These are phyloP conservation scores for Gillenia trifoliata DNA, from an alignment of 306 rosid genomes.

Conservation along the genomic window DNA sequence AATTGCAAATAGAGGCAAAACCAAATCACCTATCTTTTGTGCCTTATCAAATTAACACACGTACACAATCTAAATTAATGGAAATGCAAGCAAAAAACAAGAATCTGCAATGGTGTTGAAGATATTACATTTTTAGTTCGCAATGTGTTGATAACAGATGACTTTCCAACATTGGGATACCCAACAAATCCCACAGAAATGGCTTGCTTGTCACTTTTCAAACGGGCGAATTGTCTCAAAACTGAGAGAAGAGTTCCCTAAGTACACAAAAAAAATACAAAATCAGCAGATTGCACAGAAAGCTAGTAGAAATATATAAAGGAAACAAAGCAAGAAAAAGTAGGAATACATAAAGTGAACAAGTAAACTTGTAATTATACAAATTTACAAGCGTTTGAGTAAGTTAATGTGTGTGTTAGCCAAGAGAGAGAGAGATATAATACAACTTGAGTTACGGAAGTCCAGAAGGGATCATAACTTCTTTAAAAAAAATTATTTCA, in stretches of 20 bases:
- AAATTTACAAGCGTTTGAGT: too few relatives aligned
- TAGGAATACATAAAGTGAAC: background rate
- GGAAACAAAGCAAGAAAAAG: background rate
- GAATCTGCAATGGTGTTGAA: conserved; percentile 20
- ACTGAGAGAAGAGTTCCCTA: conserved; percentile 94
- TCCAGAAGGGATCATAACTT: background rate
- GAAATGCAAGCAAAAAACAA: background rate
- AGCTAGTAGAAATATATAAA: background rate
- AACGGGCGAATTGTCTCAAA: conserved; percentile 82
- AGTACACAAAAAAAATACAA: background rate
- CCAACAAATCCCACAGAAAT: conserved; percentile 97
- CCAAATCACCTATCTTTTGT: background rate
- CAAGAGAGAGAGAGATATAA: background rate
- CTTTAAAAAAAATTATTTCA: background rate
- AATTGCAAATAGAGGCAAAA: background rate
- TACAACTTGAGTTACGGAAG: background rate
- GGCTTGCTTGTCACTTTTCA: conserved; percentile 93
- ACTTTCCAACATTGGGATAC: conserved; percentile 96
- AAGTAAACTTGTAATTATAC: too few relatives aligned
- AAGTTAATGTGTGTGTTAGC: too few relatives aligned
- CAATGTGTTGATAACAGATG: conserved; percentile 86
- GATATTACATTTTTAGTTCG: conserved; percentile 72
- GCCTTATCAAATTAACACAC: background rate
- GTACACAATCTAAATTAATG: background rate
- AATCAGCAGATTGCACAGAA: background rate